Evolutionary conservation across 2,329 filamentous ascomycete genomes (phyloP).

Genomic region (Fusarium odoratissimum): DNA sequence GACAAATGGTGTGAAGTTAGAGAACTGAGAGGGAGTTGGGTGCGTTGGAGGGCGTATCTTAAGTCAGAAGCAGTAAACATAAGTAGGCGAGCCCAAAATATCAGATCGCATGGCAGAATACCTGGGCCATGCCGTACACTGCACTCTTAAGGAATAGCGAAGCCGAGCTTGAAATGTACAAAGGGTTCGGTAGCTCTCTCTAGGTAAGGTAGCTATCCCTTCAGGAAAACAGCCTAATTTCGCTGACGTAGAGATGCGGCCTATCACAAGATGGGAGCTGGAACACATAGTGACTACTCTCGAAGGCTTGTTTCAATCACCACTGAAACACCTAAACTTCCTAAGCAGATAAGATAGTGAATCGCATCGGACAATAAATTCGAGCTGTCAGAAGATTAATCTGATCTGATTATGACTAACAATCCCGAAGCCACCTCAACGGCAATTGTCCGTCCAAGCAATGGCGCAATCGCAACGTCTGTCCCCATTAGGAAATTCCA

Average conservation of each 20-base stretch:
- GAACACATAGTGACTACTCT: not conserved
- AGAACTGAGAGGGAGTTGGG: not conserved
- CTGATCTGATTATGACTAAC: not conserved
- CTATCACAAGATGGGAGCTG: not conserved
- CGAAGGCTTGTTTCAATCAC: not conserved
- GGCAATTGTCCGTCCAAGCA: not conserved
- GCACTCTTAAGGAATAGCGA: not conserved
- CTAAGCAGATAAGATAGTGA: not conserved
- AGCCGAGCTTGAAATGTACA: not conserved
- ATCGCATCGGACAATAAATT: not conserved
- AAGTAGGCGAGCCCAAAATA: not conserved
- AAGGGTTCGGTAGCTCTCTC: fast-evolving
- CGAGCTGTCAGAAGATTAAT: not conserved
- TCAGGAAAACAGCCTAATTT: not conserved
- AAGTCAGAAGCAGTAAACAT: not conserved
- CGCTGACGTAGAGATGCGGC: not conserved
- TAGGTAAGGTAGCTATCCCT: not conserved
- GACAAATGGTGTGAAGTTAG: fast-evolving
- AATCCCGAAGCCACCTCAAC: not conserved
- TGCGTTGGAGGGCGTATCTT: not conserved
- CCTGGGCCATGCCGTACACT: fast-evolving
- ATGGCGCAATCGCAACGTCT: conserved; percentile 25
- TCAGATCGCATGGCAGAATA: not conserved
- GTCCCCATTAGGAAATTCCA: not conserved
- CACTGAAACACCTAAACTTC: fast-evolving